These are phyloP conservation scores for Stellera chamaejasme DNA, from an alignment of 345 rosid genomes.

Conservation along the genomic window DNA sequence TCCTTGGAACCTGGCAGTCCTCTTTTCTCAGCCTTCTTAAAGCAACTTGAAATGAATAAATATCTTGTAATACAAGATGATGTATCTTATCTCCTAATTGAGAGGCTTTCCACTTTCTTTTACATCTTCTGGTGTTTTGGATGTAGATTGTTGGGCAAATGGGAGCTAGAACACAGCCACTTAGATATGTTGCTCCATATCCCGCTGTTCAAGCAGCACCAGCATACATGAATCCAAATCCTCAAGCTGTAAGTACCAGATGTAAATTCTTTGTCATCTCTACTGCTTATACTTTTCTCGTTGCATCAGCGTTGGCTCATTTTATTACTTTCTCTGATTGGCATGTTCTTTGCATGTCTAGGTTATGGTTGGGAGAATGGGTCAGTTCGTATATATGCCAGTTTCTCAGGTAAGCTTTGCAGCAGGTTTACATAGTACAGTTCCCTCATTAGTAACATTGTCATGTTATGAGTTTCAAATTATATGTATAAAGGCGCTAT, in stretches of 20 bases:
- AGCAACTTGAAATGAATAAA: no score
- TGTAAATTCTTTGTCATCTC: background rate
- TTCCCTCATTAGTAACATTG: constrained; percentile 6
- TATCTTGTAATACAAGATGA: background rate
- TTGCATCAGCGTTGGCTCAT: background rate
- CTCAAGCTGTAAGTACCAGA: constrained; percentile 47
- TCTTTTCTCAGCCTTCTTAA: no score
- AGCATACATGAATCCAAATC: constrained; percentile 46
- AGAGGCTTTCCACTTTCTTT: no score
- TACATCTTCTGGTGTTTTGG: constrained; percentile 1
- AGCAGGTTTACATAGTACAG: background rate
- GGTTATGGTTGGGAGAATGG: constrained; percentile 67
- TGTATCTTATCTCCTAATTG: no score
- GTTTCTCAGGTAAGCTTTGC: constrained; percentile 56
- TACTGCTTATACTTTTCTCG: background rate
- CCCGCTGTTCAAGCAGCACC: constrained; percentile 58
- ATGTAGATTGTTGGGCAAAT: constrained; percentile 46
- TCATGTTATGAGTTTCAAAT: background rate
- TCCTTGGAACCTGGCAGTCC: no score
- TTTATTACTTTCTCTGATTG: background rate
- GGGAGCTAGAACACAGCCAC: constrained; percentile 51
- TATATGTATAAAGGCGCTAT: background rate
- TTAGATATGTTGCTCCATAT: constrained; percentile 54
- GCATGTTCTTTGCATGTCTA: constrained; percentile 16
- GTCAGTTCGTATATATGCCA: constrained; percentile 70